Evolutionary conservation across 805 yeast species (phyloP).

Genomic region (Brettanomyces anomalus): DNA sequence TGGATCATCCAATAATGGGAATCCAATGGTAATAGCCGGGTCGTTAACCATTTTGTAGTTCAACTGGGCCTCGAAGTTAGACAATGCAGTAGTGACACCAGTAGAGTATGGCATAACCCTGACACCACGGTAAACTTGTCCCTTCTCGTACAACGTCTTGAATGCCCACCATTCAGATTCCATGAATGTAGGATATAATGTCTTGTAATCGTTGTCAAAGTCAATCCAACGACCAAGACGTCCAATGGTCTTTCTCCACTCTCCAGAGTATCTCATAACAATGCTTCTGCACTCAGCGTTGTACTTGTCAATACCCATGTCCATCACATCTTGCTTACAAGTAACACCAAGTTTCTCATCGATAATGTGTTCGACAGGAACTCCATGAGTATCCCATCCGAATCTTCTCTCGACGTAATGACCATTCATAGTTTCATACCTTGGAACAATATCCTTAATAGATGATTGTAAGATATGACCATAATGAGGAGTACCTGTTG

Average conservation of each 20-base stretch:
- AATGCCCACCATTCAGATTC: conserved; percentile 99
- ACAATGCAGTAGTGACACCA: conserved; percentile 91
- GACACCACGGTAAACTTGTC: conserved; percentile 86
- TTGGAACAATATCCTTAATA: conserved; percentile 92
- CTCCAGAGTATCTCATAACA: conserved; percentile 94
- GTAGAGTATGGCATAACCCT: conserved; percentile 99
- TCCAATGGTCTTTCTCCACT: conserved; percentile 90
- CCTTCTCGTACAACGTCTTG: conserved; percentile 76
- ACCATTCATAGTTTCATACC: conserved; percentile 98
- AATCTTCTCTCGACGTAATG: conserved; percentile 93
- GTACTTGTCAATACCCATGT: conserved; percentile 88
- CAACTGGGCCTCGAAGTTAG: conserved; percentile 97
- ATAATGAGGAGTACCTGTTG: conserved; percentile 98
- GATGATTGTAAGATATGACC: conserved; percentile 97
- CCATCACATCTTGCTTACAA: conserved; percentile 90
- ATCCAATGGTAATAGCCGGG: conserved; percentile 92
- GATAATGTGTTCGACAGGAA: conserved; percentile 97
- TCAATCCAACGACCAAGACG: conserved; percentile 99
- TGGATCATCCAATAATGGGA: conserved; percentile 72
- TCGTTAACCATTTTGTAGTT: conserved; percentile 96
- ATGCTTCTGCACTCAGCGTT: conserved; percentile 92
- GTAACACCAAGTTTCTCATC: conserved; percentile 94
- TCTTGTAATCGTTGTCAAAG: conserved; percentile 96
- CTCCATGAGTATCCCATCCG: conserved; percentile 99
- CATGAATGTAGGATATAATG: conserved; percentile 92